Evolutionary conservation across 2,329 filamentous ascomycete species (phyloP), one percentile per base, ranked within the genome.

Genomic region (Chalara sp.): DNA sequence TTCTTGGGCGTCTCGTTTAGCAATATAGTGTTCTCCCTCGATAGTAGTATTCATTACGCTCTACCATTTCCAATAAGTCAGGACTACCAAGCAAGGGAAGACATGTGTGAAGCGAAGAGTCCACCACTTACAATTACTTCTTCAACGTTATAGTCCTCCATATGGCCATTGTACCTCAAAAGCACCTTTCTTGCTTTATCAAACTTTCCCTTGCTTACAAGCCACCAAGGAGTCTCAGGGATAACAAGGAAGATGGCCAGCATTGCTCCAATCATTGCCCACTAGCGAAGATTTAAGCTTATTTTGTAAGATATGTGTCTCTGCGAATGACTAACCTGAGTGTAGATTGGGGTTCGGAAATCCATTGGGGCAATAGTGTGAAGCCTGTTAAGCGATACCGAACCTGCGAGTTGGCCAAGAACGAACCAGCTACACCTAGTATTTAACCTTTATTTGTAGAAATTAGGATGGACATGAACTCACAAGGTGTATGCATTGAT

Each of bases 231-330:
- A 0, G 69, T 68, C 47, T 70, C 68, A 1, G 68, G 69, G 4
- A 73, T 56, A 11, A 68, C 49, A 5, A 68, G 8, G 42, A 70
- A 72, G 21, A 73, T 69, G 5, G 68, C 47, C 0, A 63, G 47
- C 62, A 72, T 72, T 6, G 67, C 32, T 0, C 70, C 72, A 10
- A 75, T 61, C 61, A 72, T 70, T 1, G 67, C 67, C 72, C 72
- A 75, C 61, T 75, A 55, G 33, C 53, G 32, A 50, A 32, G 10
- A 39, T 11, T 10, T 44, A 10, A 44, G 21, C 43, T 11, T 30
- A 11, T 2, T n/a, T 42, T 35, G 44, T 7, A 10, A 32, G 13
- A 11, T 49, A 5, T 39, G 35, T 10, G 28, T n/a, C 12, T 32
- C 8, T 47, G 10, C 30, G 6, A 37, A 33, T 39, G 13, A 48